Base-by-base conservation (phyloP, 768 basidiomycete species). In the Galerina sulciceps region DNA sequence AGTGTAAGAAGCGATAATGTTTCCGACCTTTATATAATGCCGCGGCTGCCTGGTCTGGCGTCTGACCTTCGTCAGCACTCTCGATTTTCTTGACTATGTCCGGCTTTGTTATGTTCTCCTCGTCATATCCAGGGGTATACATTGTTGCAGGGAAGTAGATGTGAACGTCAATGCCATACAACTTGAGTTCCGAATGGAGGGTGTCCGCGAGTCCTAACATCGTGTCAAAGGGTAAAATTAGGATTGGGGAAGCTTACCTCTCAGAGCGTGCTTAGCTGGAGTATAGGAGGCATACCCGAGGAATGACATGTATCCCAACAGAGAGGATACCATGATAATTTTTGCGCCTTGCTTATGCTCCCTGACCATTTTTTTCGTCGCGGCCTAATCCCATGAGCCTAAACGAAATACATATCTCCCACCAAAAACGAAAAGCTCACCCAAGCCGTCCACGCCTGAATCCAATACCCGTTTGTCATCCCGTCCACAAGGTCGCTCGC, bases 61-160 rank as follows among this genome's bases (percentile, higher is more conserved):
- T 83, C 56, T 85, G 58, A 0, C 87, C 86, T 23, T 77, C 80
- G 67, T 94, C 94, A 0, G 79, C 74, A 37, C 66, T 65, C 84
- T 88, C 95, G 42, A 97, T 88, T 62, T 88, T 86, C 50, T 81
- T 80, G 9, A 86, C 86, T 58, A 96, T 81, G 26, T 78, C 79
- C 0, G 94, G 95, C 65, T 96, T 96, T 6, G 79, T 81, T 65
- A 80, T 82, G 70, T 91, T 87, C 69, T 96, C 94, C 55, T 84
- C 80, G 15, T 89, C 86, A 59, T 79, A 90, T 0, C 94, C 93
- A 0, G 92, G 88, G 0, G 85, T 86, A 63, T 77, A 83, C 77
- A 97, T 96, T 1, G 92, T 92, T 1, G 82, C 82, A 0, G 95
- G 93, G 75, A 93, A 88, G 75, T 86, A 93, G 42, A 92, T 84